Evolutionary conservation across 768 basidiomycete genomes (phyloP).

Genomic region (Rhodotorula babjevae): DNA sequence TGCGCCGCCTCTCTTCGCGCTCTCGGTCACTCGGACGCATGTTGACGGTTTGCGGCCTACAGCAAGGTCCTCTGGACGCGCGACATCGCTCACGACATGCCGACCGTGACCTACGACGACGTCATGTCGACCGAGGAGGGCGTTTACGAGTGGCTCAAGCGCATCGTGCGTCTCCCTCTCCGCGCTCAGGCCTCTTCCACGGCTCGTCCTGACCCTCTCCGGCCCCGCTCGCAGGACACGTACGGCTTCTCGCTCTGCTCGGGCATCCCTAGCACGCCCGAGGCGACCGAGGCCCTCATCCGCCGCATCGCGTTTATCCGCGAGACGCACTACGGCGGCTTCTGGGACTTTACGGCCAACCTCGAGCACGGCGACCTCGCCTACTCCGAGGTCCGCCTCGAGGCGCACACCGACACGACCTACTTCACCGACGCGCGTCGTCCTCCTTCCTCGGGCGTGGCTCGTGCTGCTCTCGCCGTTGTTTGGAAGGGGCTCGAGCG

Average conservation of each 20-base stretch:
- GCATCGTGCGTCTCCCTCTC: constrained; percentile 58
- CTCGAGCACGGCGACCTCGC: constrained; percentile 87
- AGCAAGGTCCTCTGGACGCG: constrained; percentile 72
- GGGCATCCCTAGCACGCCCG: constrained; percentile 71
- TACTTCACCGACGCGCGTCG: constrained; percentile 60
- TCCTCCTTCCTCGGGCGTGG: constrained; percentile 27
- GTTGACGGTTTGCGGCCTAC: not conserved
- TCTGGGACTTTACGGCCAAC: constrained; percentile 96
- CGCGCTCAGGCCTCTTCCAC: not conserved
- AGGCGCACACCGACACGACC: constrained; percentile 74
- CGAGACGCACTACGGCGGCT: constrained; percentile 84
- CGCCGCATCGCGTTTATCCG: constrained; percentile 78
- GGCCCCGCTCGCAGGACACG: constrained; percentile 55
- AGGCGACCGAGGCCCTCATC: constrained; percentile 75
- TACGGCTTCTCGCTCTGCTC: constrained; percentile 86
- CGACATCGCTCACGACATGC: constrained; percentile 67
- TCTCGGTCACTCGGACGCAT: too few species aligned
- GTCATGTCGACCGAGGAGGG: constrained; percentile 68
- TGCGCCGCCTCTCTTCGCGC: constrained; percentile 25
- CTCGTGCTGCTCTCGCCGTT: too few species aligned
- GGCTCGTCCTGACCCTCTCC: not conserved
- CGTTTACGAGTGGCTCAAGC: constrained; percentile 72
- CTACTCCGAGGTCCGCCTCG: constrained; percentile 80
- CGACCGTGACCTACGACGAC: constrained; percentile 66
- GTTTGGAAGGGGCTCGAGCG: too few species aligned